phyloP scores from a whole-genome alignment of 331 rosid species.

The Quercus phellos region DNA sequence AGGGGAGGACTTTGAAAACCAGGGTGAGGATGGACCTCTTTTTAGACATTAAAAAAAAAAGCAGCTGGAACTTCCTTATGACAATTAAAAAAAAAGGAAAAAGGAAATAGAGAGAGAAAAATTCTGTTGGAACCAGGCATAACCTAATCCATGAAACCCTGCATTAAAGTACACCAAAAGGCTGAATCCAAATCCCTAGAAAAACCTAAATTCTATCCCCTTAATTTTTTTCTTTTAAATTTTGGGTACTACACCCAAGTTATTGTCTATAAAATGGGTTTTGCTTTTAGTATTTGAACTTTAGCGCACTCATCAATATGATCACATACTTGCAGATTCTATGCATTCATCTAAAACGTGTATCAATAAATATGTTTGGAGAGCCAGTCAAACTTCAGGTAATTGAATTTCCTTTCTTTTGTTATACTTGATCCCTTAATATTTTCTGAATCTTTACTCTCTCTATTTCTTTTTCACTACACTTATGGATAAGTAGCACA shows the following conservation, averaged over 20 bases:
- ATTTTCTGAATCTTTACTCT: too few species aligned
- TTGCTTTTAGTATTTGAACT: neutral
- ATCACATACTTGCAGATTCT: constrained; percentile 58
- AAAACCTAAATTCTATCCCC: neutral
- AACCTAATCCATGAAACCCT: neutral
- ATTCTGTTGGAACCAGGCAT: neutral
- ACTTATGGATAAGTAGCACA: neutral
- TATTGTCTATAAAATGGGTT: neutral
- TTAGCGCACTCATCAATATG: constrained; percentile 12
- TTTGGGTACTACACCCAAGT: neutral
- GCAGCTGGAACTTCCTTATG: neutral
- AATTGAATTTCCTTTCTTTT: constrained; percentile 3
- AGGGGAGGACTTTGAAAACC: neutral
- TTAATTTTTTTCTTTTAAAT: neutral
- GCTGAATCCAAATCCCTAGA: neutral
- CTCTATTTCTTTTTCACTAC: neutral
- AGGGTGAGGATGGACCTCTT: neutral
- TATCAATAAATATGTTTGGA: constrained; percentile 50
- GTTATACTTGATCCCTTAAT: neutral
- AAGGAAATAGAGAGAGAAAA: neutral
- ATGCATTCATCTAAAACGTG: constrained; percentile 82
- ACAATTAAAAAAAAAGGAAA: neutral
- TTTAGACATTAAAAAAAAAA: neutral
- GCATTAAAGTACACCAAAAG: neutral
- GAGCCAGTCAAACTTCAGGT: constrained; percentile 73